These are phyloP conservation scores for Nyssa sinensis DNA, from an alignment of 148 eudicot species.

Conservation along the genomic window DNA sequence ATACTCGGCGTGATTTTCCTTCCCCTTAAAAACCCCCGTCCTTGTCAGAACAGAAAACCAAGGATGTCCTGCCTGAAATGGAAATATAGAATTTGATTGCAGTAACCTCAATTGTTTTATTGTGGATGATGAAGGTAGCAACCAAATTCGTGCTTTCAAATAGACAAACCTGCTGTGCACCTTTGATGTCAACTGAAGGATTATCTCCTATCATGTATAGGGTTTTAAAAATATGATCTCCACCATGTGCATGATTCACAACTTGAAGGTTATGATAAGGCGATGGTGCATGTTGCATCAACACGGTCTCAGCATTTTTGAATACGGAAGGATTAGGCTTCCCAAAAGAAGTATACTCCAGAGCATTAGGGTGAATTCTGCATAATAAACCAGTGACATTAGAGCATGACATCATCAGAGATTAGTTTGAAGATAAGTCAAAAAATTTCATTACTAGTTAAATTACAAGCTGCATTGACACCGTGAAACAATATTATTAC, in stretches of 20 bases:
- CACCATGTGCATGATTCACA: constrained; percentile 23
- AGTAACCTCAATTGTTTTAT: constrained; percentile 1
- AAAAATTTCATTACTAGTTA: background rate
- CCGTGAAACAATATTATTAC: background rate
- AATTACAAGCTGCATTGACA: constrained; percentile 2
- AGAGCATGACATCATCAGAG: background rate
- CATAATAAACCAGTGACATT: constrained; percentile 14
- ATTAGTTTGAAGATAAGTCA: background rate
- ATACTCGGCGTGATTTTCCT: constrained; percentile 53
- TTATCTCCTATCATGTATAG: constrained; percentile 95
- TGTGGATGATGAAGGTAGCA: background rate
- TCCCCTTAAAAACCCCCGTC: constrained; percentile 87
- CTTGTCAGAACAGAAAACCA: constrained; percentile 93
- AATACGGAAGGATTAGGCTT: constrained; percentile 82
- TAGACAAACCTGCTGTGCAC: constrained; percentile 71
- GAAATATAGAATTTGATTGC: background rate
- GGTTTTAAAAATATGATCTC: constrained; percentile 46
- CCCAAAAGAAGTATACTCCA: constrained; percentile 79
- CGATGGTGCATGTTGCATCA: constrained; percentile 31
- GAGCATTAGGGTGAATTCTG: constrained; percentile 76
- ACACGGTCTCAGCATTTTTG: constrained; percentile 68
- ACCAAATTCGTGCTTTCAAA: background rate
- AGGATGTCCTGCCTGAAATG: constrained; percentile 78
- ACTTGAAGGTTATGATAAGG: background rate
- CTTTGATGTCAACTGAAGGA: constrained; percentile 88